Percentiles rank a stretch among this genome's conserved stretches.
Evolutionary conservation across 345 rosid genomes (phyloP).

Genomic region (Conringia planisiliqua): DNA sequence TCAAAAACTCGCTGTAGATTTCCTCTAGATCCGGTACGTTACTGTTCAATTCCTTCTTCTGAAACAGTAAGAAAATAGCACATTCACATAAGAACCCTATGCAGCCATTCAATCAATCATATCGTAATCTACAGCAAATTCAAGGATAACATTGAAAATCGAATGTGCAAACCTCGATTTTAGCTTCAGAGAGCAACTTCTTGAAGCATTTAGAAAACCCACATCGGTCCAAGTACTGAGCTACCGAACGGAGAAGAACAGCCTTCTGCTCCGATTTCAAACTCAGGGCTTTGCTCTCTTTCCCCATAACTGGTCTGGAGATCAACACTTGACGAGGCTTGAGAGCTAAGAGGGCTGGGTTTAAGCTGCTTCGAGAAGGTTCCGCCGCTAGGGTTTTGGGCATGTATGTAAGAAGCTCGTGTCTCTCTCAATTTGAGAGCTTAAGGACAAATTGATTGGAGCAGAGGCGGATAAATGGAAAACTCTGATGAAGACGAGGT

Average conservation of each 20-base stretch:
- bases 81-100: neutral
- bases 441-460: neutral
- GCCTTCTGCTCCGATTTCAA: slow-evolving; percentile 37
- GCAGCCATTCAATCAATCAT: neutral
- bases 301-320: slow-evolving; percentile 31
- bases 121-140: neutral
- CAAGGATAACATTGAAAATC: neutral
- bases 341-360: slow-evolving; percentile 41
- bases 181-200: slow-evolving; percentile 63
- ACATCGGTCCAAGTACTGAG: slow-evolving; percentile 48
- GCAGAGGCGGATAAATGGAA: neutral
- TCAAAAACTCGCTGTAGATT: slow-evolving; percentile 46
- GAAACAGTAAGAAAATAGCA: slow-evolving; percentile 8
- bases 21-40: slow-evolving; percentile 54
- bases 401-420: slow-evolving; percentile 16
- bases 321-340: slow-evolving; percentile 60
- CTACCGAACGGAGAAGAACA: slow-evolving; percentile 50
- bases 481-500: neutral
- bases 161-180: slow-evolving; percentile 45
- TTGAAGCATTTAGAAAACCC: slow-evolving; percentile 69
- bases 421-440: slow-evolving; percentile 7
- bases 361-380: neutral
- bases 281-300: slow-evolving; percentile 13
- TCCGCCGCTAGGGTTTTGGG: slow-evolving; percentile 28
- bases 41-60: slow-evolving; percentile 47